These are phyloP conservation scores for Dryadomyces sulphureus DNA, from an alignment of 2,329 filamentous ascomycete species.

Conservation along the genomic window DNA sequence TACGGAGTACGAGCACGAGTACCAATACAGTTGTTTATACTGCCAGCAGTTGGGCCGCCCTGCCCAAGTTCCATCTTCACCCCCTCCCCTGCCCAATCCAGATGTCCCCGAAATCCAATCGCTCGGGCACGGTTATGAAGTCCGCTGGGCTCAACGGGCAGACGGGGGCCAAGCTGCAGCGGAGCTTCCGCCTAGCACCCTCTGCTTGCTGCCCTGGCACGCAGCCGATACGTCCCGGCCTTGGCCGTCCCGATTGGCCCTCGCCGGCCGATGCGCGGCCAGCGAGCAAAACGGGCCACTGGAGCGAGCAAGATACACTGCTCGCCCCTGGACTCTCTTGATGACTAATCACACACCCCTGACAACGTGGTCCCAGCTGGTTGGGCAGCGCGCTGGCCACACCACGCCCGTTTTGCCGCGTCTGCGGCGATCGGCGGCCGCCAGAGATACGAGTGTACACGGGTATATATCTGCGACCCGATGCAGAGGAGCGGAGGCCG, in stretches of 20 bases:
- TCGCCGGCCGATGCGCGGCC: too few relatives aligned
- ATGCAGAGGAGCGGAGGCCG: background rate
- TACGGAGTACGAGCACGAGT: too few relatives aligned
- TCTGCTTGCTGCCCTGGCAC: too few relatives aligned
- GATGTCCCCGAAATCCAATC: background rate
- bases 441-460: background rate
- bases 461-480: background rate
- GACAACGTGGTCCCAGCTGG: background rate
- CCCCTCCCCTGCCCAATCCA: background rate
- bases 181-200: too few relatives aligned
- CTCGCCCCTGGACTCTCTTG: too few relatives aligned
- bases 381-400: too few relatives aligned
- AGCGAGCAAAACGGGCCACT: too few relatives aligned
- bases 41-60: too few relatives aligned
- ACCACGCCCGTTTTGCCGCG: background rate
- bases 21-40: too few relatives aligned
- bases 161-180: too few relatives aligned
- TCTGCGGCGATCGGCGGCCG: background rate
- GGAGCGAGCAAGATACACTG: too few relatives aligned
- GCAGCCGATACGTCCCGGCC: background rate
- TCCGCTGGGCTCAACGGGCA: too few relatives aligned
- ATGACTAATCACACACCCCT: background rate
- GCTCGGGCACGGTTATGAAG: background rate
- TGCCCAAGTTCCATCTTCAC: background rate
- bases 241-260: background rate